Evolutionary conservation across 208 protist species (phyloP).

Genomic region (Crithidia expoeki): DNA sequence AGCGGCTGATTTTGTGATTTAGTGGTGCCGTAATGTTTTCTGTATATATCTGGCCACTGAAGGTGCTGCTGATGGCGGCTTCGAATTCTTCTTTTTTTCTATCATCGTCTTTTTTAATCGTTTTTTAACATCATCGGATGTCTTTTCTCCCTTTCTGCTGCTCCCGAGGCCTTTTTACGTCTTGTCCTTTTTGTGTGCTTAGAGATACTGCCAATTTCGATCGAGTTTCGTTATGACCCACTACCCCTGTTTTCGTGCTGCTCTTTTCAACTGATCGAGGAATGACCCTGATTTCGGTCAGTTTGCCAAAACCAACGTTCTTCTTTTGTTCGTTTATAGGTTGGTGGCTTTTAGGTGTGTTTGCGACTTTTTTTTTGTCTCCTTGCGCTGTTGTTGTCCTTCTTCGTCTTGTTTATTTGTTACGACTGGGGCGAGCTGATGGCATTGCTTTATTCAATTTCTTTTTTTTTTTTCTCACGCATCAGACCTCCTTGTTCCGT

Average conservation of each 20-base stretch:
- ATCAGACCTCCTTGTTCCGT: neutral
- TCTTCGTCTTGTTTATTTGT: neutral
- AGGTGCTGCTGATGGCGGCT: neutral
- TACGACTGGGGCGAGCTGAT: no score
- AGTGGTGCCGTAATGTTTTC: neutral
- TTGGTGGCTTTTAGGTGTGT: neutral
- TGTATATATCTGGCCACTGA: no score
- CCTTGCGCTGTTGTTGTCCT: neutral
- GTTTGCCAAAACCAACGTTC: no score
- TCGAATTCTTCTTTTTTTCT: constrained; percentile 4
- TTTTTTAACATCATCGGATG: constrained; percentile 5
- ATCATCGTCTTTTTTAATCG: constrained; percentile 4
- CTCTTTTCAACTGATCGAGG: no score
- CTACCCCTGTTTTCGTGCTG: no score
- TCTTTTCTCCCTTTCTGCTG: constrained; percentile 10
- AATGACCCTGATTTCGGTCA: no score
- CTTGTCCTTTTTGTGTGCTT: no score
- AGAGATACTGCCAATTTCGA: no score
- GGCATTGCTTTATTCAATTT: no score
- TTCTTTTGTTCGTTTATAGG: no score
- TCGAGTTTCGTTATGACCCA: no score
- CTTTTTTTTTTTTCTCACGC: neutral
- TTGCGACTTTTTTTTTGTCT: neutral
- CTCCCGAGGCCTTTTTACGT: neutral
- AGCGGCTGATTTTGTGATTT: neutral